Percentiles rank a stretch among this genome's conserved stretches.
phyloP scores from a whole-genome alignment of 2,329 filamentous ascomycete species.

The Trichoderma sp. region DNA sequence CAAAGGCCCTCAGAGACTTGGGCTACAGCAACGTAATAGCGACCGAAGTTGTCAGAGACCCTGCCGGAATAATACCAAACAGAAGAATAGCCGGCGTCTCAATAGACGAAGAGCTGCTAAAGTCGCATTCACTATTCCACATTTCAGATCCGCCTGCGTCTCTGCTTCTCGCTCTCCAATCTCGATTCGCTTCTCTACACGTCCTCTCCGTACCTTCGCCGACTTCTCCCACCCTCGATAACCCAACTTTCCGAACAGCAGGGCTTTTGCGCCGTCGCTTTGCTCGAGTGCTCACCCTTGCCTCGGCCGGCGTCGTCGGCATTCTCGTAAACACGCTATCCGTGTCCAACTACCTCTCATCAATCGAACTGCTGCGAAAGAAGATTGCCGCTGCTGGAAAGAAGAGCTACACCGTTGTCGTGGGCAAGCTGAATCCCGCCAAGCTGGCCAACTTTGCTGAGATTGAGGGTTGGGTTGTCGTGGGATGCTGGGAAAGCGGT shows the following conservation, averaged over 20 bases:
- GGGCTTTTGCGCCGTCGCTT: slow-evolving; percentile 80
- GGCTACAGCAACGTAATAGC: slow-evolving; percentile 74
- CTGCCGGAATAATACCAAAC: slow-evolving; percentile 82
- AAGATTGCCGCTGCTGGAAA: slow-evolving; percentile 81
- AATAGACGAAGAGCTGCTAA: slow-evolving; percentile 53
- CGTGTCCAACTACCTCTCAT: slow-evolving; percentile 85
- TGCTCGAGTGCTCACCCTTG: slow-evolving; percentile 78
- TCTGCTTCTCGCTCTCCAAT: slow-evolving; percentile 83
- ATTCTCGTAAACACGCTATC: slow-evolving; percentile 96
- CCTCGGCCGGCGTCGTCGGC: slow-evolving; percentile 82
- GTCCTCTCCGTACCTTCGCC: slow-evolving; percentile 71
- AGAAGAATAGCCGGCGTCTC: slow-evolving; percentile 62
- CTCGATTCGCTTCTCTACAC: slow-evolving; percentile 76
- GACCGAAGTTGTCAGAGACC: slow-evolving; percentile 76
- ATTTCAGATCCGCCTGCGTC: slow-evolving; percentile 79
- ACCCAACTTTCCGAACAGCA: slow-evolving; percentile 51
- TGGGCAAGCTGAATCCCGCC: slow-evolving; percentile 92
- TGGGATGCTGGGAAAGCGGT: slow-evolving; percentile 97
- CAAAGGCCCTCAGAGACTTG: slow-evolving; percentile 54
- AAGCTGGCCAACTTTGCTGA: slow-evolving; percentile 97
- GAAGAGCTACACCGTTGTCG: slow-evolving; percentile 94
- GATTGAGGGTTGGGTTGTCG: slow-evolving; percentile 93
- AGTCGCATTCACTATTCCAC: slow-evolving; percentile 78
- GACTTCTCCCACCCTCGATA: slow-evolving; percentile 54
- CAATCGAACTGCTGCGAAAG: slow-evolving; percentile 72